phyloP scores from a whole-genome alignment of 2,329 filamentous ascomycete species.

The Chaetomium strumarium region DNA sequence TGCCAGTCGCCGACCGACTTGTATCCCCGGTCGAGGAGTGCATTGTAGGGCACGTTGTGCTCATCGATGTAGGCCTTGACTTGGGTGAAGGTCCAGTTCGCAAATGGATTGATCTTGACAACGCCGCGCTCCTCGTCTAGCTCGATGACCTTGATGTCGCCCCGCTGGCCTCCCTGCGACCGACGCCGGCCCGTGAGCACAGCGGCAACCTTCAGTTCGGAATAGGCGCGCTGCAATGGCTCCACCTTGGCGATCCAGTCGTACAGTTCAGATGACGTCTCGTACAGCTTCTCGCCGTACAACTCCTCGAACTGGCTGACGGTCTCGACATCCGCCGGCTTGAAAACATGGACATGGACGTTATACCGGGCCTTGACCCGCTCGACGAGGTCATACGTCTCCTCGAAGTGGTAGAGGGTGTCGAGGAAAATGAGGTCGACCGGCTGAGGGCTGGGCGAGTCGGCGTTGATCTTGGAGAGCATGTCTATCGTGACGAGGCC shows the following conservation, averaged over 20 bases:
- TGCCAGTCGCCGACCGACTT: slow-evolving; percentile 99
- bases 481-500: slow-evolving; percentile 81
- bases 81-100: slow-evolving; percentile 87
- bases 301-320: slow-evolving; percentile 71
- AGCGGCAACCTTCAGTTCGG: slow-evolving; percentile 78
- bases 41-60: slow-evolving; percentile 89
- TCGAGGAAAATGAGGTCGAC: slow-evolving; percentile 75
- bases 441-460: slow-evolving; percentile 50
- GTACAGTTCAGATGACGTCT: slow-evolving; percentile 80
- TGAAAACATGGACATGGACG: slow-evolving; percentile 81
- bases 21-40: slow-evolving; percentile 86
- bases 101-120: slow-evolving; percentile 96
- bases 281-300: slow-evolving; percentile 80
- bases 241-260: slow-evolving; percentile 98
- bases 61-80: slow-evolving; percentile 82
- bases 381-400: slow-evolving; percentile 69
- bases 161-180: slow-evolving; percentile 88
- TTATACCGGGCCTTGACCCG: slow-evolving; percentile 69
- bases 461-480: slow-evolving; percentile 65
- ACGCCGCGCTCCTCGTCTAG: slow-evolving; percentile 80
- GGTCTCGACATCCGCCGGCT: slow-evolving; percentile 69
- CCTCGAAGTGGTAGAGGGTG: slow-evolving; percentile 75
- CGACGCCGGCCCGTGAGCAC: slow-evolving; percentile 87
- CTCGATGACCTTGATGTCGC: slow-evolving; percentile 85
- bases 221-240: slow-evolving; percentile 85